phyloP scores from a whole-genome alignment of 352 stramenopile genomes.

The Phytophthora crassamura region DNA sequence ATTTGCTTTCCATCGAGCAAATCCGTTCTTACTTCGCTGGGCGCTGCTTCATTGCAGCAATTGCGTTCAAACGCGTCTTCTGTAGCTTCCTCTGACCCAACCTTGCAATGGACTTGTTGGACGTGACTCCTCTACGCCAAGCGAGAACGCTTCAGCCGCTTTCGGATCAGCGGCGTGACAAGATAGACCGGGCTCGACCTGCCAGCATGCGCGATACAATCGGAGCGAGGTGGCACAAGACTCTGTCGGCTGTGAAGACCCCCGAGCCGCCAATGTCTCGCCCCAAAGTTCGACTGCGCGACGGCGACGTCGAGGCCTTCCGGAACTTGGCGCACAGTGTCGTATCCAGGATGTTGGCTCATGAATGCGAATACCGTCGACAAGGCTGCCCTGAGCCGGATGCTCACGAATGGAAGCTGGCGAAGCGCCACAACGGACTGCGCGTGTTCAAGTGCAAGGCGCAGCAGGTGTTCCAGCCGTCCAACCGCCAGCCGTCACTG shows the following conservation, averaged over 20 bases:
- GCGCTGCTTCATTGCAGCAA: slow-evolving; percentile 7
- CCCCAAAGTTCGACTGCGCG: slow-evolving; percentile 30
- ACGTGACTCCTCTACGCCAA: slow-evolving; percentile 9
- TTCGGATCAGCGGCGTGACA: slow-evolving; percentile 6
- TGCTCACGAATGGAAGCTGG: slow-evolving; percentile 29
- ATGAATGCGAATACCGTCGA: slow-evolving; percentile 44
- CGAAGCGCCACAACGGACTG: slow-evolving; percentile 33
- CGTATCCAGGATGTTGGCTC: slow-evolving; percentile 42
- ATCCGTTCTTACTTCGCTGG: slow-evolving; percentile 3
- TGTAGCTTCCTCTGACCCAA: background rate
- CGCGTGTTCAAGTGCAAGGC: slow-evolving; percentile 27
- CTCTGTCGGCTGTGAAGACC: slow-evolving; percentile 5
- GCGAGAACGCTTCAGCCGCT: slow-evolving; percentile 16
- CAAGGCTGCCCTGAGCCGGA: slow-evolving; percentile 27
- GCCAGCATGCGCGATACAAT: slow-evolving; percentile 25
- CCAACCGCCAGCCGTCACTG: no score
- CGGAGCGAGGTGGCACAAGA: slow-evolving; percentile 18
- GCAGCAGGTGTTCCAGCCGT: slow-evolving; percentile 16
- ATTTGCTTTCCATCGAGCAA: slow-evolving; percentile 20
- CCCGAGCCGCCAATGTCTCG: slow-evolving; percentile 14
- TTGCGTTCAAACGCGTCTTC: slow-evolving; percentile 1
- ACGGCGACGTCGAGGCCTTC: slow-evolving; percentile 35
- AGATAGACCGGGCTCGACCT: background rate
- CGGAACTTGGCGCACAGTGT: slow-evolving; percentile 41
- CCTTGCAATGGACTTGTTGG: slow-evolving; percentile 1